Conservation (phyloP, 495 filamentous ascomycete genomes). For the Neurospora tetraspora region DNA sequence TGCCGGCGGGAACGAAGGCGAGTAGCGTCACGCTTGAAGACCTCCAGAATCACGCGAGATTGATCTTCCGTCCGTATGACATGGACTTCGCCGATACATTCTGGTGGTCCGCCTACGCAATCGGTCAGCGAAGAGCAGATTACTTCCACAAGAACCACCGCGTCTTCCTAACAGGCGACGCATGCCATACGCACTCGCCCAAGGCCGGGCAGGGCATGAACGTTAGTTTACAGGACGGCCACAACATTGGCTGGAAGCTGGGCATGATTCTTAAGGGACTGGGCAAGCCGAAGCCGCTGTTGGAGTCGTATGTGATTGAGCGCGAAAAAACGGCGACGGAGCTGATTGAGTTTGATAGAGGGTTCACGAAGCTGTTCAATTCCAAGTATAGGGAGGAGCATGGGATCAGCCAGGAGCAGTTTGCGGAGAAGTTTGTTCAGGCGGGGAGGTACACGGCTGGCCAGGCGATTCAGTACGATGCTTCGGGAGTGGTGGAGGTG, state of each 20-base stretch:
- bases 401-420: conserved; percentile 29
- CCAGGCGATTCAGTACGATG: conserved; percentile 46
- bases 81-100: conserved; percentile 35
- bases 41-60: conserved; percentile 47
- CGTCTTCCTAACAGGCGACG: conserved; percentile 60
- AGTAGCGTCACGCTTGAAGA: conserved; percentile 42
- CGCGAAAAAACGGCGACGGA: conserved; percentile 57
- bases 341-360: conserved; percentile 63
- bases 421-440: conserved; percentile 50
- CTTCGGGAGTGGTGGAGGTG: conserved; percentile 36
- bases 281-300: conserved; percentile 38
- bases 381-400: conserved; percentile 24
- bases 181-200: conserved; percentile 62
- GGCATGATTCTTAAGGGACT: conserved; percentile 51
- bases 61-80: conserved; percentile 45
- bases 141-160: conserved; percentile 45
- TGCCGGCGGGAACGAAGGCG: conserved; percentile 28
- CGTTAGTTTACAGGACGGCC: conserved; percentile 41
- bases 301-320: conserved; percentile 63
- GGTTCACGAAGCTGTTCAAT: conserved; percentile 54
- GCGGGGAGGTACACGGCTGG: conserved; percentile 57
- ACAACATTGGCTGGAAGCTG: conserved; percentile 77
- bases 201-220: conserved; percentile 73
- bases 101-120: conserved; percentile 57
- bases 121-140: conserved; percentile 52